Base-by-base conservation (phyloP, 1,139 yeast genomes). In the Yamadazyma triangularis region DNA sequence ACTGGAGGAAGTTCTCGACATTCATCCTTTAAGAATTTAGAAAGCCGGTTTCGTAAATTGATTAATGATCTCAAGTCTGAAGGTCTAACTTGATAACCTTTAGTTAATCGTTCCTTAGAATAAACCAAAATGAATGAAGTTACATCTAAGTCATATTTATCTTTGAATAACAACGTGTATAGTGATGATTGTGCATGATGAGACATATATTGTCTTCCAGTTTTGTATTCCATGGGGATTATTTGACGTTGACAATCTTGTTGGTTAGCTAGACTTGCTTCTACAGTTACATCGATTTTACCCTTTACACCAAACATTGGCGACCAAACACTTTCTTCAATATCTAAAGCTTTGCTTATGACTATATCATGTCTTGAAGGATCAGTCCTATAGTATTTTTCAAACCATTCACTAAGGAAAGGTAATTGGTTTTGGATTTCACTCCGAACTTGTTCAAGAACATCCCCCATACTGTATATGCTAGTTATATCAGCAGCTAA, bases 231-330 rank as follows among this genome's bases (percentile, higher is more conserved):
- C 60, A 93, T 61, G 0, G 97, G 97, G 1, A 79, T 70, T 15
- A 86, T 66, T 36, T 51, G 67, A 13, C 64, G 69, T 6, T 73
- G 74, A 4, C 36, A 41, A 20, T 34, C 25, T 8, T 4, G 43
- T 41, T 4, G 61, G n/a, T n/a, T n/a, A n/a, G n/a, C n/a, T n/a
- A n/a, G n/a, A 58, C 19, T 51, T 0, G 84, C 83, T 44, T 83
- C 84, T 1, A 88, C 70, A 0, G 96, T 85, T 1, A 82, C 96
- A 58, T 91, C 99, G 11, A 89, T 77, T 47, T 81, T 76, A 1
- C 99, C 99, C 41, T 86, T 79, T n/a, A 93, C 58, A 0, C 99
- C 99, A 61, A 73, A 88, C 49, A 76, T 72, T 0, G 96, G 96
- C 0, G 96, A 86, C 86, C 94, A 80, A 13, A 91, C 79, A 44